Evolutionary conservation across 2,329 filamentous ascomycete genomes (phyloP).

Genomic region (Xylariales sp.): DNA sequence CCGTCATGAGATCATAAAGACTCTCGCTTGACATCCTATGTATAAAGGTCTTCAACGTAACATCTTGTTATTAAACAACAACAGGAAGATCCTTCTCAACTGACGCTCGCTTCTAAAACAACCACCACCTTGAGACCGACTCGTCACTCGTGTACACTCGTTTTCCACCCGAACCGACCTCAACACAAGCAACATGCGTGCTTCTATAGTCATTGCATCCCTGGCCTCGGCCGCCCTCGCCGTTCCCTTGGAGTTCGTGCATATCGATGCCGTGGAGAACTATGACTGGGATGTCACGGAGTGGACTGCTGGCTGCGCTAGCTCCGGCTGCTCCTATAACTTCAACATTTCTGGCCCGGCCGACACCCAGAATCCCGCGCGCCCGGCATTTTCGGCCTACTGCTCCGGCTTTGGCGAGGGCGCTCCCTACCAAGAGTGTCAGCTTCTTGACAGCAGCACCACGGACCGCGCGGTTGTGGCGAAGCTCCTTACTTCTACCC

Average conservation of each 20-base stretch:
- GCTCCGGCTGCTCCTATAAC: conserved; percentile 20
- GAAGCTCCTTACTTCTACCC: conserved; percentile 19
- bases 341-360: conserved; percentile 25
- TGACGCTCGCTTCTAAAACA: too few species aligned
- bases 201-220: conserved; percentile 16
- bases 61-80: too few species aligned
- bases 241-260: conserved; percentile 16
- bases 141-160: too few species aligned
- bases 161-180: too few species aligned
- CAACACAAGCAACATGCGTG: conserved; percentile 23
- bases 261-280: conserved; percentile 12
- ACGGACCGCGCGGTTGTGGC: conserved; percentile 20
- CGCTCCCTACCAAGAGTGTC: conserved; percentile 20
- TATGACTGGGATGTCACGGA: conserved; percentile 23
- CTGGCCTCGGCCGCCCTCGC: conserved; percentile 15
- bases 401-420: conserved; percentile 23
- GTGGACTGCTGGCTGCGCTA: conserved; percentile 18
- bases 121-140: too few species aligned
- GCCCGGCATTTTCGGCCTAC: conserved; percentile 25
- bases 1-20: too few species aligned
- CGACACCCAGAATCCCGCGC: conserved; percentile 16
- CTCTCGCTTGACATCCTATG: too few species aligned
- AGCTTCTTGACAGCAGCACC: conserved; percentile 14
- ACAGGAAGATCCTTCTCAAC: too few species aligned
- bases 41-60: too few species aligned